phyloP scores from a whole-genome alignment of 331 rosid genomes.

The Acacia concinna region DNA sequence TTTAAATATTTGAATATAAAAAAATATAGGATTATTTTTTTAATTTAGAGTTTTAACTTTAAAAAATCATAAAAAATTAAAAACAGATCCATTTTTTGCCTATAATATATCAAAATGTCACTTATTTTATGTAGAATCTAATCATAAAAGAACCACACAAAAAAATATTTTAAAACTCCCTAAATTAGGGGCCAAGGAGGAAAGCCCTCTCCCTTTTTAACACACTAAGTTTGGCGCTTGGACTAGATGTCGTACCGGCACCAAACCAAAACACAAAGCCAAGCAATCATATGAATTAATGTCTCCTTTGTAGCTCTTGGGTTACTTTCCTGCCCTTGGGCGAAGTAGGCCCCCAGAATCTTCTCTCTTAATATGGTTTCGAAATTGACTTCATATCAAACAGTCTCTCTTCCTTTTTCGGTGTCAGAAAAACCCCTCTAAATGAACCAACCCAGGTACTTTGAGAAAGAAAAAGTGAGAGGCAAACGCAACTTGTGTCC shows the following conservation, averaged over 20 bases:
- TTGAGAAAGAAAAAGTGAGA: neutral
- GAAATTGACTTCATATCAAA: constrained; percentile 16
- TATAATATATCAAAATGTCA: too few species aligned
- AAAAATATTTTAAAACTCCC: too few species aligned
- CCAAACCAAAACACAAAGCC: neutral
- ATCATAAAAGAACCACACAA: too few species aligned
- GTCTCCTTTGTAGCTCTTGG: neutral
- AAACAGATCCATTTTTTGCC: too few species aligned
- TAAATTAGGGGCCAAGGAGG: too few species aligned
- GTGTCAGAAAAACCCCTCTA: neutral
- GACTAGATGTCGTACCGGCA: constrained; percentile 11
- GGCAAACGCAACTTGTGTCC: neutral
- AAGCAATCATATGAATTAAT: neutral
- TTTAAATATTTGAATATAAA: too few species aligned
- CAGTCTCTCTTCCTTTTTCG: neutral
- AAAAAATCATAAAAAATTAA: too few species aligned
- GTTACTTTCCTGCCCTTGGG: neutral
- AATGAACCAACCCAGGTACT: neutral
- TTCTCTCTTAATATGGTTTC: neutral
- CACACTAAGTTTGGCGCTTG: too few species aligned
- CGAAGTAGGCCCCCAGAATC: neutral
- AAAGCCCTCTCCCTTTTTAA: too few species aligned
- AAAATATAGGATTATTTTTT: too few species aligned
- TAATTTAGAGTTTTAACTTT: too few species aligned
- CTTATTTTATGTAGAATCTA: too few species aligned